A percentile compares a stretch with the other conserved stretches of the same genome.
Evolutionary conservation across 208 protist species (phyloP).

Genomic region (Wallacemonas sp.): DNA sequence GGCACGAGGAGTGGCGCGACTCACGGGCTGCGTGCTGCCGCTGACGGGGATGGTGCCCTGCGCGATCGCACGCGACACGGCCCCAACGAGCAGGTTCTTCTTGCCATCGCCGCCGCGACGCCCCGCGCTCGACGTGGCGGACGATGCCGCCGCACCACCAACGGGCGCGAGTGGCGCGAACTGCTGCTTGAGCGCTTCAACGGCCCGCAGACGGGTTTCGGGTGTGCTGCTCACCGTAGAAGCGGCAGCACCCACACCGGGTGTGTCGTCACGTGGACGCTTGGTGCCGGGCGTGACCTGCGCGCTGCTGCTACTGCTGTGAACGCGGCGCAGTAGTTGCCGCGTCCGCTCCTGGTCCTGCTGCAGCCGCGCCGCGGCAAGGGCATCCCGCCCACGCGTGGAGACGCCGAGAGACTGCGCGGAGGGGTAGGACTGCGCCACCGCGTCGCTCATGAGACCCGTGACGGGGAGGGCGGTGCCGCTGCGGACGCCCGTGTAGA

Average conservation of each 20-base stretch:
- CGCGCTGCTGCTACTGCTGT: slow-evolving; percentile 14
- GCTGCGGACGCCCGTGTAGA: slow-evolving; percentile 53
- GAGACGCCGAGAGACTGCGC: slow-evolving; percentile 48
- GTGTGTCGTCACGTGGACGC: slow-evolving; percentile 1
- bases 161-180: slow-evolving; percentile 38
- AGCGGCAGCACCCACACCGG: background rate
- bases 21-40: no score
- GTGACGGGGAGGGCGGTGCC: slow-evolving; percentile 42
- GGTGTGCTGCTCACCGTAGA: background rate
- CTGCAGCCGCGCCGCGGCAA: slow-evolving; percentile 47
- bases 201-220: slow-evolving; percentile 12
- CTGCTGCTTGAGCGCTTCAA: slow-evolving; percentile 29
- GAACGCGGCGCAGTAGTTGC: slow-evolving; percentile 32
- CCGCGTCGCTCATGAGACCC: slow-evolving; percentile 10
- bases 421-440: slow-evolving; percentile 29
- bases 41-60: background rate
- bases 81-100: slow-evolving; percentile 9
- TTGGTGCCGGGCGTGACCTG: background rate
- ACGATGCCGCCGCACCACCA: slow-evolving; percentile 16
- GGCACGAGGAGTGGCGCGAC: no score
- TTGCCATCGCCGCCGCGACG: background rate
- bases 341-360: slow-evolving; percentile 35
- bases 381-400: slow-evolving; percentile 47
- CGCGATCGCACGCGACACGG: slow-evolving; percentile 7
- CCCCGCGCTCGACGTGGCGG: background rate